Evolutionary conservation across 1,139 yeast genomes (phyloP), one percentile per base, ranked within the genome.

Genomic region (Geotrichum citri-aurantii): DNA sequence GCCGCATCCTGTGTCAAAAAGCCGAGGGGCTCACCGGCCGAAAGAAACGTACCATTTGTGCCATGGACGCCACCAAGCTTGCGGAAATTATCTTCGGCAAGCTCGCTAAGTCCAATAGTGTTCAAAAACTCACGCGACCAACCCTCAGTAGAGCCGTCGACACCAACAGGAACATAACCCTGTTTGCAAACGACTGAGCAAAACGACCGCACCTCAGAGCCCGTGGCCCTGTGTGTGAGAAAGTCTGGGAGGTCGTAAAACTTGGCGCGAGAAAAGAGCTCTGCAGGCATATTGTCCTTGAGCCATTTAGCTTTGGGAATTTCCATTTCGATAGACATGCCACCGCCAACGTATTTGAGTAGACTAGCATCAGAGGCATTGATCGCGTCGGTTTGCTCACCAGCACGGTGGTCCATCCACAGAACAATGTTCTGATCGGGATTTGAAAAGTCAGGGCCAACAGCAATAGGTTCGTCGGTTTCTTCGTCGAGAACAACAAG

Each of bases 381-480:
- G 72, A 93, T 91, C 58, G 77, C 80, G 62, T 82, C 76, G 21
- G 97, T 90, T 72, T 92, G 97, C 14, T 78, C 77, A n/a, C 79
- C 85, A 0, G 98, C 97, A 65, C 99, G 82, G 73, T 93, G 99
- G 74, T 93, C 99, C 97, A 93, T 92, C 98, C 99, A 93, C 61
- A 93, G 75, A 57, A 93, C 84, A 68, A 93, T 86, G 72, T 93
- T 90, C 70, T 91, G 96, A 64, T 80, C 80, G 50, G 77, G 66
- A 4, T 27, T 31, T 12, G 24, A 33, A 71, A 89, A 92, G 69
- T 91, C 89, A 0, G 99, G 99, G 14, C 99, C 99, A 17, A 91
- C 98, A 0, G 86, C 89, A 51, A 88, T 80, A 4, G 96, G 96
- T 52, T 77, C 71, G 67, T 88, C 90, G 47, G 80, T 77, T 23